Evolutionary conservation across 1,284 basidiomycete genomes (phyloP).

Genomic region (Papiliotrema fonsecae): DNA sequence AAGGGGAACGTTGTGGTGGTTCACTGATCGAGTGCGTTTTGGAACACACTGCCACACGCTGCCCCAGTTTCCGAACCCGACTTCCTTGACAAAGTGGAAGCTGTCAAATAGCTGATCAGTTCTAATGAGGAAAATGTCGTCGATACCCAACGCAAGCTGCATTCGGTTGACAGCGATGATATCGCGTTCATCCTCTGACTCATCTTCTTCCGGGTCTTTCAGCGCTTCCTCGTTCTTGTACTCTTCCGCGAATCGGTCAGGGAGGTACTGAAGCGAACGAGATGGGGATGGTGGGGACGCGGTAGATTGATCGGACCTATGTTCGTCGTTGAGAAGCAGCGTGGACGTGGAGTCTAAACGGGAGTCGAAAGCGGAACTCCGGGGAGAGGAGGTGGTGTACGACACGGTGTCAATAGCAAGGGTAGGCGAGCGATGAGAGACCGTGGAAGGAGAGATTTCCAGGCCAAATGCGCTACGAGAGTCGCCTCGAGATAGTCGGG

Average conservation of each 20-base stretch:
- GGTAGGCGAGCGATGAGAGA: neutral
- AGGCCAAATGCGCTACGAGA: slow-evolving; percentile 4
- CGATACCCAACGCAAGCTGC: slow-evolving; percentile 8
- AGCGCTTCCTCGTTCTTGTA: neutral
- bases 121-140: slow-evolving; percentile 29
- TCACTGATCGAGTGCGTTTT: neutral
- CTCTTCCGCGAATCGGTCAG: neutral
- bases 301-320: neutral
- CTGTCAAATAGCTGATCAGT: slow-evolving; percentile 37
- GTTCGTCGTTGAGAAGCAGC: neutral
- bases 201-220: neutral
- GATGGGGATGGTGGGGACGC: neutral
- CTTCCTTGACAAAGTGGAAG: slow-evolving; percentile 37
- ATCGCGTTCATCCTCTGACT: neutral
- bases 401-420: slow-evolving; percentile 29
- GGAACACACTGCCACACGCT: slow-evolving; percentile 32
- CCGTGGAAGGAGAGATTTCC: slow-evolving; percentile 5
- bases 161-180: too few species aligned
- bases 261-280: too few species aligned
- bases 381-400: slow-evolving; percentile 23
- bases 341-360: neutral
- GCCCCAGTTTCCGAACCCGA: slow-evolving; percentile 49
- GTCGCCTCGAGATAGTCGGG: slow-evolving; percentile 5
- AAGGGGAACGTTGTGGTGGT: neutral
- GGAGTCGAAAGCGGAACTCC: slow-evolving; percentile 5